phyloP scores from a whole-genome alignment of 768 basidiomycete species.

The Infundibulicybe gibba region DNA sequence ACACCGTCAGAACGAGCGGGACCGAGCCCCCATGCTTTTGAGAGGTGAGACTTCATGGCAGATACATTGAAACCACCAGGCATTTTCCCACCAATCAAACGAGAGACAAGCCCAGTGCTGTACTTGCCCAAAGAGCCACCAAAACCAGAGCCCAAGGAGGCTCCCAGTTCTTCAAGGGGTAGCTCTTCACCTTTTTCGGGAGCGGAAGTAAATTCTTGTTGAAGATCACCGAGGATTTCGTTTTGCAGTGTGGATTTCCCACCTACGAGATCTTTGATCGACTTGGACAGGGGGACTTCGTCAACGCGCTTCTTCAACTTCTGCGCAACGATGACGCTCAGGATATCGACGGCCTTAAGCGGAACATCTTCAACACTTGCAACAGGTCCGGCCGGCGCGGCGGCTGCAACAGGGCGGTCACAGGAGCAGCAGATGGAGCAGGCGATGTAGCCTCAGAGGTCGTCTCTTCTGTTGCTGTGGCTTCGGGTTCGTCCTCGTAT shows the following conservation, averaged over 20 bases:
- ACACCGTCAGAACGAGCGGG: constrained; percentile 86
- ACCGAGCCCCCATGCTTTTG: constrained; percentile 96
- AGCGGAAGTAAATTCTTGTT: constrained; percentile 90
- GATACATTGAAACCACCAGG: constrained; percentile 97
- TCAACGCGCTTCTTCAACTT: constrained; percentile 95
- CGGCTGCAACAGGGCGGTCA: constrained; percentile 34
- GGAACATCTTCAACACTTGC: constrained; percentile 86
- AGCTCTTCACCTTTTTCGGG: constrained; percentile 99
- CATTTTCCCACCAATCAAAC: constrained; percentile 94
- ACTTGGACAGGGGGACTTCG: constrained; percentile 87
- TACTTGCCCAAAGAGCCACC: constrained; percentile 91
- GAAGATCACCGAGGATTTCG: constrained; percentile 95
- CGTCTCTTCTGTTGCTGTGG: constrained; percentile 33
- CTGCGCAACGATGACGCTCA: constrained; percentile 88
- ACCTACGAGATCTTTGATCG: constrained; percentile 97
- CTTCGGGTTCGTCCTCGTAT: constrained; percentile 82
- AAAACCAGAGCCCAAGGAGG: constrained; percentile 78
- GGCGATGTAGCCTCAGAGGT: constrained; percentile 27
- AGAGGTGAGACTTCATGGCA: constrained; percentile 82
- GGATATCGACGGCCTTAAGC: constrained; percentile 85
- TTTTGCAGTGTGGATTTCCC: constrained; percentile 99
- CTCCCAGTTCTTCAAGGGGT: constrained; percentile 92
- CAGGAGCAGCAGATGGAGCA: constrained; percentile 33
- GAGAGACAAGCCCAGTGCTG: constrained; percentile 84
- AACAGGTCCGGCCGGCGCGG: constrained; percentile 58